Base-by-base conservation (phyloP, 192 early-diverging fungal species). In the Coemansia sp. region DNA sequence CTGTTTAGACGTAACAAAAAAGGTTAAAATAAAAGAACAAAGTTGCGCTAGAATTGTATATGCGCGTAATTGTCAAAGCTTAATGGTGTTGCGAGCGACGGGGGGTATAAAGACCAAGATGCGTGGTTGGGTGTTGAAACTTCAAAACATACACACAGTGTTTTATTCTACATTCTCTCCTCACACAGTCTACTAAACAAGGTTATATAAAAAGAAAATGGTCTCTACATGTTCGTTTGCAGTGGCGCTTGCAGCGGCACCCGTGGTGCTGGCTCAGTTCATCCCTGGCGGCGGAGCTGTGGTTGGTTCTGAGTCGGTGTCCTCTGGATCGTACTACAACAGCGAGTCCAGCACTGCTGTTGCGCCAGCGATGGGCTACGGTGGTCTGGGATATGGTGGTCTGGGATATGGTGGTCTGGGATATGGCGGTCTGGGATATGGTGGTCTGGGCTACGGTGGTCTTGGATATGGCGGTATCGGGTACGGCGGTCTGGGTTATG, bases 261-360 rank as follows among this genome's bases (percentile, higher is more conserved):
- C 53, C 10, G 46, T 64, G n/a, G 67, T 57, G 22, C 14, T 78
- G 27, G 57, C 54, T 9, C 74, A 78, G 55, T 67, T 55, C 49
- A 6, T 67, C 27, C 27, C 27, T 39, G 65, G 65, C 24, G 59
- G 59, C 15, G 63, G 62, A 7, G 34, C 50, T 1, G 53, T 52
- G 15, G 53, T 44, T 23, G 64, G 51, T 8, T 64, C 68, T n/a
- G 61, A 71, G 44, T 67, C 74, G 6, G 61, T 78, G 2, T 70
- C 68, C 18, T 67, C 67, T 4, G 67, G 68, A 34, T 78, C 74
- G 4, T 78, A 78, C 65, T 78, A 78, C 55, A 78, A 78, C 62
- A 67, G 61, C 41, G 52, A 70, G 48, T 41, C 57, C 17, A 55
- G 52, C 13, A 57, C 59, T 33, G 39, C 42, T 34, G 57, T 61